Evolutionary conservation across 352 stramenopile genomes (phyloP), one percentile per base, ranked within the genome.

Genomic region (Globisporangium radiosum): DNA sequence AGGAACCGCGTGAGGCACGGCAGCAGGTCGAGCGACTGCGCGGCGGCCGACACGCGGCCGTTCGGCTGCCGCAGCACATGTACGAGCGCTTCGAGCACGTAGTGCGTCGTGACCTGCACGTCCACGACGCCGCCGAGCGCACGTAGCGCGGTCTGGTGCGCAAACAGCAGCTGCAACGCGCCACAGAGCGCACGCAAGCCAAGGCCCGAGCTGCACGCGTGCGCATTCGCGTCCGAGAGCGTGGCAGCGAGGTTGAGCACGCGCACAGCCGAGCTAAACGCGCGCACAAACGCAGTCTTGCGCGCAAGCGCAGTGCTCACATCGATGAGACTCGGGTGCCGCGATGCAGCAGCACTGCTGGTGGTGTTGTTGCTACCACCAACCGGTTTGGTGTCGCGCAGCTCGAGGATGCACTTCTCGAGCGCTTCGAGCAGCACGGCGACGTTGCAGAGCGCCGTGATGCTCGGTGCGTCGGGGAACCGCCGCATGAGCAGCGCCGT

Each of bases 61-160:
- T 87, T 90, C 7, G 83, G 81, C 54, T 91, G 82, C 57, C 87
- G 88, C n/a, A 94, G 59, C 13, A 94, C 81, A 45, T 81, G 85
- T 47, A 92, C 82, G 14, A 94, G 66, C n/a, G 81, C 79, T 65
- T 94, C 81, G 15, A 94, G 58, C 8, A 92, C 76, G 72, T 72
- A 92, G 44, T 92, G 81, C 3, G 83, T 94, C 43, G 79, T 87
- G 15, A 84, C 69, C 54, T 86, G 76, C n/a, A 83, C 60, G 19
- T 87, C 73, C 25, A 33, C 25, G 53, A 84, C 89, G 45, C 77
- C 76, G 10, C 81, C 68, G 7, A 92, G 40, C 57, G 59, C 51
- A 39, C 67, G 61, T 39, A 90, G 52, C 6, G 70, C 72, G 54
- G 87, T 78, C 47, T 90, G 77, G 54, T 91, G 90, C 57, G 91